Percentiles rank a stretch among this genome's conserved stretches.
These are phyloP conservation scores for Yarrowia alimentaria DNA, from an alignment of 805 yeast genomes.

Conservation along the genomic window DNA sequence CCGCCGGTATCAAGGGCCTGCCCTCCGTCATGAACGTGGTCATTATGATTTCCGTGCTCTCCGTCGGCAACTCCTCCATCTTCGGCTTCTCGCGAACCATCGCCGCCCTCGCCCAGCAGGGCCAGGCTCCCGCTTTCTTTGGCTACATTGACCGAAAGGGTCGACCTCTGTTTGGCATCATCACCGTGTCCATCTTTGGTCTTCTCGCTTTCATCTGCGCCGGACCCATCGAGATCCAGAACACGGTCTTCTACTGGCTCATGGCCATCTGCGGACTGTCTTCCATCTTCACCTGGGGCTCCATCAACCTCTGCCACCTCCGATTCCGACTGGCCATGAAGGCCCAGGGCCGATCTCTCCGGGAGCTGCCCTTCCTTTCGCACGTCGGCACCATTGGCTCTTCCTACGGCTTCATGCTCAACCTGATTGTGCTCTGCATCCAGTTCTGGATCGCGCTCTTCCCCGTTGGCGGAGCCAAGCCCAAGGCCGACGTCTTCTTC, in stretches of 20 bases:
- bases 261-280: conserved; percentile 61
- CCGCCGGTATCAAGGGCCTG: conserved; percentile 60
- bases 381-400: conserved; percentile 65
- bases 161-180: conserved; percentile 67
- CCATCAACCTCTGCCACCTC: conserved; percentile 58
- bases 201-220: conserved; percentile 59
- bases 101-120: conserved; percentile 61
- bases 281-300: conserved; percentile 62
- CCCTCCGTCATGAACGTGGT: conserved; percentile 68
- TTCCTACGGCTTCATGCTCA: conserved; percentile 54
- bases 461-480: conserved; percentile 60
- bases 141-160: conserved; percentile 70
- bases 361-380: conserved; percentile 61
- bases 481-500: conserved; percentile 49
- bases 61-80: conserved; percentile 69
- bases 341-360: conserved; percentile 58
- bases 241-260: conserved; percentile 62
- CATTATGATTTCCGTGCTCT: conserved; percentile 59
- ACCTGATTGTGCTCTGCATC: conserved; percentile 57
- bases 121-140: conserved; percentile 55
- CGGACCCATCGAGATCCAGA: conserved; percentile 50
- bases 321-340: conserved; percentile 63
- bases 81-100: conserved; percentile 67
- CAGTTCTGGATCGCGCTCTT: conserved; percentile 75
- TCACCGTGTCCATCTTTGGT: conserved; percentile 47